These are phyloP conservation scores for Wickerhamomyces bovis DNA, from an alignment of 805 yeast species.

Conservation along the genomic window DNA sequence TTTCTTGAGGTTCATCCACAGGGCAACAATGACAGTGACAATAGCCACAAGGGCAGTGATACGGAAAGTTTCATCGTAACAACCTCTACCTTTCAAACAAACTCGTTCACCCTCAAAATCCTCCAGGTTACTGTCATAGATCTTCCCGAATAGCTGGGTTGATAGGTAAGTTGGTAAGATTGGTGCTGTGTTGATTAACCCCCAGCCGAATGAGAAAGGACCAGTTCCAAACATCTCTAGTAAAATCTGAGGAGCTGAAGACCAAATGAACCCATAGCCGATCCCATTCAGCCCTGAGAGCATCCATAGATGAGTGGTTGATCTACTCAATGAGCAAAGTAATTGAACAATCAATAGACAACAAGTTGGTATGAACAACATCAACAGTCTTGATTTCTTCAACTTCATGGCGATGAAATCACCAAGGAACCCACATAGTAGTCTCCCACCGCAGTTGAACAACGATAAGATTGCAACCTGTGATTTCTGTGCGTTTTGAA, in stretches of 20 bases:
- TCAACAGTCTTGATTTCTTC: conserved; percentile 43
- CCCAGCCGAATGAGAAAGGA: conserved; percentile 69
- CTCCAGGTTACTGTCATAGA: conserved; percentile 46
- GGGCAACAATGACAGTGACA: conserved; percentile 8
- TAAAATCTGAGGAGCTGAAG: conserved; percentile 70
- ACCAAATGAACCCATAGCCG: conserved; percentile 69
- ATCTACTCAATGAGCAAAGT: conserved; percentile 32
- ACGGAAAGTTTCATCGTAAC: conserved; percentile 37
- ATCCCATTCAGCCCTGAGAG: conserved; percentile 57
- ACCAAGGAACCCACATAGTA: conserved; percentile 56
- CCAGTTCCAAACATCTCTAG: conserved; percentile 68
- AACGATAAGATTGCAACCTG: conserved; percentile 72
- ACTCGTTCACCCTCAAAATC: conserved; percentile 8
- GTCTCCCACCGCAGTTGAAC: conserved; percentile 61
- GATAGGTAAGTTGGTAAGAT: conserved; percentile 53
- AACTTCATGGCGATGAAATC: conserved; percentile 48
- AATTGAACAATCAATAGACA: conserved; percentile 47
- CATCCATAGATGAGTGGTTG: conserved; percentile 36
- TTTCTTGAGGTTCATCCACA: conserved; percentile 14
- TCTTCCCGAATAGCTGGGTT: conserved; percentile 56
- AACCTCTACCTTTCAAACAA: conserved; percentile 22
- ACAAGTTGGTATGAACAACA: conserved; percentile 46
- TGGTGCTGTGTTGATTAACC: conserved; percentile 62
- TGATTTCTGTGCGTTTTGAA: conserved; percentile 54
- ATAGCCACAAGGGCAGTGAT: conserved; percentile 29